Percentiles rank a stretch among this genome's conserved stretches.
These are phyloP conservation scores for Cyphellophora europaea DNA, from an alignment of 2,329 filamentous ascomycete genomes.

Conservation along the genomic window DNA sequence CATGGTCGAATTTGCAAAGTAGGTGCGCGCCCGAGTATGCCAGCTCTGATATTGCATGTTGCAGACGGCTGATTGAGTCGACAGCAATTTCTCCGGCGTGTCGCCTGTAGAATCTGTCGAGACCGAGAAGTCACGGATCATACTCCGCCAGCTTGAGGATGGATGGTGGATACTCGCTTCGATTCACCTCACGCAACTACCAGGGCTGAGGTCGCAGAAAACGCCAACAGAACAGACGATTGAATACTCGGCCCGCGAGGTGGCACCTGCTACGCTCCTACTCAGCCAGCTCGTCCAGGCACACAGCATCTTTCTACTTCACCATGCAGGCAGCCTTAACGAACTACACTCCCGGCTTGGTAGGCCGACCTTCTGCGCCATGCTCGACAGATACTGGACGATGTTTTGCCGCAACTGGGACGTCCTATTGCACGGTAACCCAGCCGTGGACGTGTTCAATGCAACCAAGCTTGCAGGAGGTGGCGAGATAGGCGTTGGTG, in stretches of 20 bases:
- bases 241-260: conserved; percentile 84
- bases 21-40: conserved; percentile 18
- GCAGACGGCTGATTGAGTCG: conserved; percentile 14
- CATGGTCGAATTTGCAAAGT: conserved; percentile 84
- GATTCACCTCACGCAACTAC: conserved; percentile 70
- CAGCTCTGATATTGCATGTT: conserved; percentile 2
- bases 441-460: conserved; percentile 66
- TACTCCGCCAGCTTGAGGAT: conserved; percentile 76
- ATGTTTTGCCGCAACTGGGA: conserved; percentile 64
- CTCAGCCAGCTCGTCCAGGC: conserved; percentile 74
- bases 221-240: conserved; percentile 25
- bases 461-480: conserved; percentile 82
- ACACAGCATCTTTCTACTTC: conserved; percentile 74
- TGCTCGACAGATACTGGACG: conserved; percentile 76
- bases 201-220: conserved; percentile 20
- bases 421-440: conserved; percentile 82
- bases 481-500: conserved; percentile 85
- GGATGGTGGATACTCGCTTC: conserved; percentile 96
- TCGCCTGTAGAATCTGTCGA: conserved; percentile 75
- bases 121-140: conserved; percentile 76
- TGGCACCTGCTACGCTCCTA: conserved; percentile 71
- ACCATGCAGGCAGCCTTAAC: conserved; percentile 69
- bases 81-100: conserved; percentile 69
- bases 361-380: conserved; percentile 59
- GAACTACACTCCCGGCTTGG: conserved; percentile 57